Percentiles rank a stretch among this genome's conserved stretches.
These are phyloP conservation scores for Stygiomarasmius scandens DNA, from an alignment of 1,284 basidiomycete species.

Conservation along the genomic window DNA sequence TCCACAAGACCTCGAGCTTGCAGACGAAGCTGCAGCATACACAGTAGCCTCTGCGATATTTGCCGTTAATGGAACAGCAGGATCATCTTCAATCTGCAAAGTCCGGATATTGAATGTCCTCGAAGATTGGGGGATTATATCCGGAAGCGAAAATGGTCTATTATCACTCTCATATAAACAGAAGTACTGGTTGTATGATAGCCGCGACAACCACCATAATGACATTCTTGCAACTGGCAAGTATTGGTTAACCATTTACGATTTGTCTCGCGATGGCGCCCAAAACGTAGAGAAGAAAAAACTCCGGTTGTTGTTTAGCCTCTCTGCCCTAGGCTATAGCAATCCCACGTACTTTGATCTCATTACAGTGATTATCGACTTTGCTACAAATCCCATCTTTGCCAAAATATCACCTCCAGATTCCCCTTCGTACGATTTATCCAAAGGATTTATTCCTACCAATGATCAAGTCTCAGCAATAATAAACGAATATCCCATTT, in stretches of 20 bases:
- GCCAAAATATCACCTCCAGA: neutral
- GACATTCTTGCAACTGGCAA: too few species aligned
- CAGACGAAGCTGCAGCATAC: too few species aligned
- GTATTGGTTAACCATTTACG: slow-evolving; percentile 8
- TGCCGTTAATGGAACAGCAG: too few species aligned
- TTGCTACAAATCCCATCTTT: neutral
- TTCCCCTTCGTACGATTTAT: neutral
- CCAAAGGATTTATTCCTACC: neutral
- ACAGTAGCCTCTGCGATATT: too few species aligned
- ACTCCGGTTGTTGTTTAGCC: slow-evolving; percentile 2
- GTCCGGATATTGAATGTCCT: too few species aligned
- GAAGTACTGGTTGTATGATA: too few species aligned
- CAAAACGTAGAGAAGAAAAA: neutral
- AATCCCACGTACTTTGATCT: neutral
- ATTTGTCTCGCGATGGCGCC: neutral
- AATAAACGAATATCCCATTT: neutral
- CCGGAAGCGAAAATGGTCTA: too few species aligned
- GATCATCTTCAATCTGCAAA: too few species aligned
- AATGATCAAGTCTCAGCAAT: neutral
- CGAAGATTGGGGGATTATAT: too few species aligned
- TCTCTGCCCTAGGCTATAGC: slow-evolving; percentile 7
- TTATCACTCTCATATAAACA: too few species aligned
- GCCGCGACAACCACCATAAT: too few species aligned
- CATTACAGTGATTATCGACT: neutral
- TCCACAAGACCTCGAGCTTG: too few species aligned